Evolutionary conservation across 2,329 filamentous ascomycete genomes (phyloP), one percentile per base, ranked within the genome.

Genomic region (Cadophora malorum): DNA sequence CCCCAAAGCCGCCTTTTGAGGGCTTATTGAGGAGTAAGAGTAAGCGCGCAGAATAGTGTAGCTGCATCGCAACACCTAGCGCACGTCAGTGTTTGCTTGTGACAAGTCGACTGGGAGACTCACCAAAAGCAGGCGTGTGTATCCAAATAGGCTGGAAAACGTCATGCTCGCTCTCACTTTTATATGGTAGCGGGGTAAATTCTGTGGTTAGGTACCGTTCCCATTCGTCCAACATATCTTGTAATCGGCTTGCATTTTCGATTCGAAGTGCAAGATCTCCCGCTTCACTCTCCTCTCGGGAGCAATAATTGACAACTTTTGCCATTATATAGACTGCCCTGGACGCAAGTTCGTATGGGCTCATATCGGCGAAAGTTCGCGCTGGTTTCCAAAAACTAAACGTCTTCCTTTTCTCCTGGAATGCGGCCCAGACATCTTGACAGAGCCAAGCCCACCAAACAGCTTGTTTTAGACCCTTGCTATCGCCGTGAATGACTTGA

Each of bases 401-500:
- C 2, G 83, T 83, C 8, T 83, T 80, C 4, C 88, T 79, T 25
- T 81, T 81, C 73, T 89, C 87, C 0, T 86, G 81, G 70, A 89
- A 89, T 0, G 87, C 87, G 1, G 86, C 87, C 87, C 87, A 90
- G 0, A 88, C 82, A 73, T 90, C 88, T 73, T 90, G 88, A n/a
- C 86, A 80, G 3, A 90, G 78, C 88, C 88, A 90, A 0, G 84
- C 83, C 88, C 88, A 90, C 88, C 88, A 90, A 0, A 87, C 85
- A 0, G 86, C 84, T 69, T 85, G 83, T 52, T 84, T 81, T 0
- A 90, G 78, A 0, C 86, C 85, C 0, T 84, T 83, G 0, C 83
- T 84, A 61, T 86, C 86, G 1, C 86, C 88, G 65, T 90, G 82
- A 55, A 88, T 87, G 59, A 88, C 82, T 63, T 88, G 86, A 0